phyloP scores from a whole-genome alignment of 805 yeast genomes.

The Zygoascus flipseniorum region DNA sequence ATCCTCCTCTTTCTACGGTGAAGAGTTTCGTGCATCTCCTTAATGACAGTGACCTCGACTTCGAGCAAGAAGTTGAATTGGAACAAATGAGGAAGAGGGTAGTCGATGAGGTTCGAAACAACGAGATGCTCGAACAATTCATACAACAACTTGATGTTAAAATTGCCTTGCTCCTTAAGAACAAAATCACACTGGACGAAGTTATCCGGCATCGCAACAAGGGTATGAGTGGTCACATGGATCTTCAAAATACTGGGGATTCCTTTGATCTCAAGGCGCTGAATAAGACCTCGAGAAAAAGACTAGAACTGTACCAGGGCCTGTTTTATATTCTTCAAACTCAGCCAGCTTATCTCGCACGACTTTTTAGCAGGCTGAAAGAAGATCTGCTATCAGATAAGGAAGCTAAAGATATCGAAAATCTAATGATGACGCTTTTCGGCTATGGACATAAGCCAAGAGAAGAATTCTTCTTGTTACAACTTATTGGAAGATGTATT shows the following conservation, averaged over 20 bases:
- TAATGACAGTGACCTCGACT: conserved; percentile 64
- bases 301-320: conserved; percentile 65
- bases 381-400: conserved; percentile 22
- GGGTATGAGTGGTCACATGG: conserved; percentile 13
- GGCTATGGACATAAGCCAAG: conserved; percentile 40
- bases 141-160: conserved; percentile 73
- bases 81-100: conserved; percentile 62
- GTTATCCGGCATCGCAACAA: conserved; percentile 38
- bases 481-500: conserved; percentile 38
- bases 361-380: conserved; percentile 36
- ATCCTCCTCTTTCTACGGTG: conserved; percentile 74
- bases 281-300: conserved; percentile 32
- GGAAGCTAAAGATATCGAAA: conserved; percentile 26
- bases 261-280: conserved; percentile 31
- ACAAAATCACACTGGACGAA: conserved; percentile 71
- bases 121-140: conserved; percentile 63
- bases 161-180: conserved; percentile 66
- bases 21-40: conserved; percentile 68
- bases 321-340: conserved; percentile 78
- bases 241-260: conserved; percentile 20
- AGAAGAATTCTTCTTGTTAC: conserved; percentile 62
- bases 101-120: conserved; percentile 57
- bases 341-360: conserved; percentile 61
- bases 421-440: conserved; percentile 26
- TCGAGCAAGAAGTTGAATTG: conserved; percentile 62